A percentile compares a stretch with the other conserved stretches of the same genome.
These are phyloP conservation scores for Aspergillus sp. DNA, from an alignment of 2,329 filamentous ascomycete genomes.

Conservation along the genomic window DNA sequence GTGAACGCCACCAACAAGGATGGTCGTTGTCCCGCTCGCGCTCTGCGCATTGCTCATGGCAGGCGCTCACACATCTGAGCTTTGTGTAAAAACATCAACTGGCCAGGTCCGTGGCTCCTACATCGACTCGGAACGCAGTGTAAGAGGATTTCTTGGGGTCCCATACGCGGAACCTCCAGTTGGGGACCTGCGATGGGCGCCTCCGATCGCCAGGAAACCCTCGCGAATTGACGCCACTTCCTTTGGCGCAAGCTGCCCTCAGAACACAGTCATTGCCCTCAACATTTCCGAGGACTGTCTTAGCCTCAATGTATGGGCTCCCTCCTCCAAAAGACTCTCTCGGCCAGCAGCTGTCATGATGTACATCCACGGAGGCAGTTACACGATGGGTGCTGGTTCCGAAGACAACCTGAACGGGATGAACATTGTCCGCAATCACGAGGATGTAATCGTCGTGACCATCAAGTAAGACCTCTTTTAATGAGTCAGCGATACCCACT, in stretches of 20 bases:
- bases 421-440: constrained; percentile 21
- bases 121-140: constrained; percentile 19
- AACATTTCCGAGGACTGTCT: constrained; percentile 27
- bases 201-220: constrained; percentile 26
- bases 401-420: constrained; percentile 21
- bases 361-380: constrained; percentile 26
- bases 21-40: too few species aligned
- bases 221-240: constrained; percentile 33
- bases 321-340: neutral
- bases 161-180: constrained; percentile 52
- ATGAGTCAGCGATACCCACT: too few species aligned
- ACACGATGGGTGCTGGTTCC: constrained; percentile 18
- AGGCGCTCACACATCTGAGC: neutral
- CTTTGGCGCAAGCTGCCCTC: constrained; percentile 26
- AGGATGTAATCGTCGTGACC: constrained; percentile 24
- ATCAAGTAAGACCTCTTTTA: too few species aligned
- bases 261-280: constrained; percentile 1
- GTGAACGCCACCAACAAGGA: too few species aligned
- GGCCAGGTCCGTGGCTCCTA: constrained; percentile 24
- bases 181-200: constrained; percentile 48
- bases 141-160: constrained; percentile 47
- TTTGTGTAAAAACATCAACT: constrained; percentile 20
- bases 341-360: constrained; percentile 22
- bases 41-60: neutral
- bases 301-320: constrained; percentile 26